phyloP scores from a whole-genome alignment of 2,329 filamentous ascomycete species.

The Xylaria sp. region DNA sequence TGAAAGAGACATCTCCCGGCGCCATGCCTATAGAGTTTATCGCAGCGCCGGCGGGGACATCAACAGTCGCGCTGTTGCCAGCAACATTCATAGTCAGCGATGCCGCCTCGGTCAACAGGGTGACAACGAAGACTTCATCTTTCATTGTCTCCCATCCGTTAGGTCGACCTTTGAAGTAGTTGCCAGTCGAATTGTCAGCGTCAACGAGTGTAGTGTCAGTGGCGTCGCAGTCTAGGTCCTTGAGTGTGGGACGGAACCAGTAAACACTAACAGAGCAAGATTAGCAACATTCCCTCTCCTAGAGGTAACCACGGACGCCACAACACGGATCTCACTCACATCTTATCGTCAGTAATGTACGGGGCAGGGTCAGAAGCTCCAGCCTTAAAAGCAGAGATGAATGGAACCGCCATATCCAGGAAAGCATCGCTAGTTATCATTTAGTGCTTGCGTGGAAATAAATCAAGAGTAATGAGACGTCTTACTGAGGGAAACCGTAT shows the following conservation, averaged over 20 bases:
- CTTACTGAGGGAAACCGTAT: conserved; percentile 50
- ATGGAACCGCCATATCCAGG: conserved; percentile 65
- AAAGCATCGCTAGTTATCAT: conserved; percentile 53
- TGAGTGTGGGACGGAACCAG: conserved; percentile 66
- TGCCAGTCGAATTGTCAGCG: conserved; percentile 58
- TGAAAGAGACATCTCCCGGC: conserved; percentile 60
- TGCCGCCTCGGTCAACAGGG: conserved; percentile 59
- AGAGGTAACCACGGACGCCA: background rate
- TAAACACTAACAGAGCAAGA: conserved; percentile 51
- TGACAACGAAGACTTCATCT: conserved; percentile 64
- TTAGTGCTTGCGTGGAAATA: background rate
- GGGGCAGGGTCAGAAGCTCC: conserved; percentile 54
- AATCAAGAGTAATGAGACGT: background rate
- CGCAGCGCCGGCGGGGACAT: conserved; percentile 59
- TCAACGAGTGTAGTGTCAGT: conserved; percentile 62
- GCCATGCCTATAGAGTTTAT: conserved; percentile 60
- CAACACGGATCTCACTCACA: conserved; percentile 49
- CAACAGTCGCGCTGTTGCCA: conserved; percentile 55
- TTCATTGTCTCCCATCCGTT: conserved; percentile 62
- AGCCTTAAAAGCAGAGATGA: conserved; percentile 64
- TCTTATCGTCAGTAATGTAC: conserved; percentile 60
- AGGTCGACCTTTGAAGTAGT: conserved; percentile 64
- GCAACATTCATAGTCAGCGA: conserved; percentile 60
- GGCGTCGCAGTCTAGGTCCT: conserved; percentile 59
- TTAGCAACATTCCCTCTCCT: background rate